phyloP scores from a whole-genome alignment of 495 filamentous ascomycete species.

The Apodospora peruviana region DNA sequence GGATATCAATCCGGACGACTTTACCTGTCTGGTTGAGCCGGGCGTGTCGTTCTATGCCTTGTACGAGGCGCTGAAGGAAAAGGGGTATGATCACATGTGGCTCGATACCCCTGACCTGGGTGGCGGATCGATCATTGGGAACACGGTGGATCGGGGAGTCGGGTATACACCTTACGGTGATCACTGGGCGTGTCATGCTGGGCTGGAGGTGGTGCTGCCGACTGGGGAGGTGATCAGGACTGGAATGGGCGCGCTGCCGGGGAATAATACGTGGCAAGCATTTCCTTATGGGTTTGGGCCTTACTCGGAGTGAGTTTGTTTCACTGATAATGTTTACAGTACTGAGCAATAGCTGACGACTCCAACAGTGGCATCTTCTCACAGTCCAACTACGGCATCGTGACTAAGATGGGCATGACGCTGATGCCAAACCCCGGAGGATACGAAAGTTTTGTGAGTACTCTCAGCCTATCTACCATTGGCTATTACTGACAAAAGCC shows the following conservation, averaged over 20 bases:
- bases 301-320: conserved; percentile 21
- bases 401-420: conserved; percentile 53
- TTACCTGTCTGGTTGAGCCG: conserved; percentile 51
- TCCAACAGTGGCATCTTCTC: conserved; percentile 48
- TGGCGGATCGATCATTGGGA: conserved; percentile 41
- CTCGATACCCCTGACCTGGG: conserved; percentile 52
- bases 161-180: conserved; percentile 51
- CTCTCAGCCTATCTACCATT: neutral
- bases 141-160: conserved; percentile 51
- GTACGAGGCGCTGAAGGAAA: conserved; percentile 44
- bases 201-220: conserved; percentile 53
- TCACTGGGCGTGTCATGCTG: conserved; percentile 51
- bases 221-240: conserved; percentile 50
- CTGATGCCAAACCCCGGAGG: conserved; percentile 49
- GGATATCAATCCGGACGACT: conserved; percentile 47
- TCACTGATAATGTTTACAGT: conserved; percentile 44
- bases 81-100: conserved; percentile 37
- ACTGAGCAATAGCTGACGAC: conserved; percentile 48
- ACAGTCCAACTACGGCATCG: conserved; percentile 54
- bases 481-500: neutral
- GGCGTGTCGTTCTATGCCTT: conserved; percentile 53
- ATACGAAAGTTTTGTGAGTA: conserved; percentile 40
- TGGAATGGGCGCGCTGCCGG: conserved; percentile 53
- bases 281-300: conserved; percentile 51
- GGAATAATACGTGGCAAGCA: conserved; percentile 43